These are phyloP conservation scores for Cyberlindnera americana DNA, from an alignment of 805 yeast species.

Conservation along the genomic window DNA sequence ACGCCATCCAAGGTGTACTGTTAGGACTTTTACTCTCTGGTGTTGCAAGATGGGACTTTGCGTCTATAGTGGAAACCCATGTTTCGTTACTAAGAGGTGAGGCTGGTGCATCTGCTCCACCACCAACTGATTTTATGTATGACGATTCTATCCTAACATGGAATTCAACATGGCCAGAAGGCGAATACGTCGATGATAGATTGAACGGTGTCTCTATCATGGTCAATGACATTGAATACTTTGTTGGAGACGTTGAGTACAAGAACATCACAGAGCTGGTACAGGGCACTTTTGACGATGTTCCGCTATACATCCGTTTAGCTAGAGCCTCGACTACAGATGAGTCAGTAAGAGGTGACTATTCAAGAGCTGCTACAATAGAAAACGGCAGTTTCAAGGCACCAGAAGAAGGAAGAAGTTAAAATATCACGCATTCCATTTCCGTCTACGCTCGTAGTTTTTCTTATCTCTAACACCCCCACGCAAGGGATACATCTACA, in stretches of 20 bases:
- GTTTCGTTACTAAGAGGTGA: conserved; percentile 67
- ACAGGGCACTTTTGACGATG: conserved; percentile 27
- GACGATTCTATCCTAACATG: conserved; percentile 31
- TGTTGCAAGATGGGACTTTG: conserved; percentile 89
- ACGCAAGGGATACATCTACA: too few species aligned
- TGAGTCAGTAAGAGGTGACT: conserved; percentile 49
- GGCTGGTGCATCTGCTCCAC: conserved; percentile 49
- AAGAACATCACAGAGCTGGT: conserved; percentile 39
- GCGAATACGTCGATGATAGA: conserved; percentile 3
- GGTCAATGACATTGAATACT: conserved; percentile 76
- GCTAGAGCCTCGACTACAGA: conserved; percentile 40
- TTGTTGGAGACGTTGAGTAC: conserved; percentile 48
- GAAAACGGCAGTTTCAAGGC: conserved; percentile 53
- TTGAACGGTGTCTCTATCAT: conserved; percentile 54
- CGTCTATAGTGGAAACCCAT: conserved; percentile 79
- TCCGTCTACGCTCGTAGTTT: too few species aligned
- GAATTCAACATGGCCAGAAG: conserved; percentile 10
- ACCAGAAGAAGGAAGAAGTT: conserved; percentile 53
- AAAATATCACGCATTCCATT: not conserved
- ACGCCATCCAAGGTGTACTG: conserved; percentile 78
- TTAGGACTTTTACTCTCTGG: conserved; percentile 83
- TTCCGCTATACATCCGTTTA: conserved; percentile 50
- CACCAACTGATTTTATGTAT: conserved; percentile 42
- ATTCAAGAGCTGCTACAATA: conserved; percentile 61
- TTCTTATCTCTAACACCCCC: too few species aligned